A percentile compares a stretch with the other conserved stretches of the same genome.
phyloP scores from a whole-genome alignment of 768 basidiomycete genomes.

The Pisolithus microcarpus region DNA sequence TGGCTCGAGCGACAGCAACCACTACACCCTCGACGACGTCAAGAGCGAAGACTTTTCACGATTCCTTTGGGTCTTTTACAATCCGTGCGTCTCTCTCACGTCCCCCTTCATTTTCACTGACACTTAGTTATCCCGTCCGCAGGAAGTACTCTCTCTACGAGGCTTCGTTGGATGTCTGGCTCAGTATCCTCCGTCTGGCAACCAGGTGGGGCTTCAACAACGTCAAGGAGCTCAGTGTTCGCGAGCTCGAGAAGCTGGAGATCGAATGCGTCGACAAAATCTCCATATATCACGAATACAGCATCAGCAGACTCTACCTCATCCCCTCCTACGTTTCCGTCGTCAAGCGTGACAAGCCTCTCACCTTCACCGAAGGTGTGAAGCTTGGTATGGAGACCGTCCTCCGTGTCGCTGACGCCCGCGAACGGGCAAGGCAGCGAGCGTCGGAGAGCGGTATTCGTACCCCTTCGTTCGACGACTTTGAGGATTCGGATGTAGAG shows the following conservation, averaged over 20 bases:
- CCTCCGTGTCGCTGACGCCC: constrained; percentile 31
- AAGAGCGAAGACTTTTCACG: constrained; percentile 44
- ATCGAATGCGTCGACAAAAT: constrained; percentile 33
- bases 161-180: constrained; percentile 36
- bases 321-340: constrained; percentile 30
- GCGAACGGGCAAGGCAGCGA: constrained; percentile 33
- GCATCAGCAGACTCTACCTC: constrained; percentile 28
- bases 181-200: constrained; percentile 32
- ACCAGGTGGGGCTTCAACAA: constrained; percentile 35
- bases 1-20: constrained; percentile 35
- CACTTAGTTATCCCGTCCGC: background rate
- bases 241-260: constrained; percentile 32
- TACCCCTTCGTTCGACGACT: constrained; percentile 26
- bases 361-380: constrained; percentile 33
- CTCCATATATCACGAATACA: constrained; percentile 31
- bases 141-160: constrained; percentile 34
- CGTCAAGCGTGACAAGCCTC: constrained; percentile 30
- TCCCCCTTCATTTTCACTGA: background rate
- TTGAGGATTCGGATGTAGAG: constrained; percentile 24
- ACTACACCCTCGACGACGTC: constrained; percentile 40
- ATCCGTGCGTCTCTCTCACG: constrained; percentile 42
- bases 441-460: constrained; percentile 27
- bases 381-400: constrained; percentile 36
- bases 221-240: constrained; percentile 33
- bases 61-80: constrained; percentile 59